A percentile compares a stretch with the other conserved stretches of the same genome.
phyloP scores from a whole-genome alignment of 345 rosid genomes.

The Dovyalis caffra region DNA sequence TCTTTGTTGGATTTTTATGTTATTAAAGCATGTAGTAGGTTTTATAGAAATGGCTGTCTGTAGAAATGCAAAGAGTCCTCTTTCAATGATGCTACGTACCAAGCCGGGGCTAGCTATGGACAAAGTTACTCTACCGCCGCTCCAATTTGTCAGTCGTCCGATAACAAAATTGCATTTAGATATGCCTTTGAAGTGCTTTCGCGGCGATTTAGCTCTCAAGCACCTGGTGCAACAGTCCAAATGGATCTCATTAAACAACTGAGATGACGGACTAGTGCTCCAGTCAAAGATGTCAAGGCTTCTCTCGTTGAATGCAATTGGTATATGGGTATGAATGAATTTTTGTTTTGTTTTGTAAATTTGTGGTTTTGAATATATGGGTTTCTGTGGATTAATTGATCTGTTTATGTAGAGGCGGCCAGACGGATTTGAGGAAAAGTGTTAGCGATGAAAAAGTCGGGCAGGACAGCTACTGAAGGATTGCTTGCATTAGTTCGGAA shows the following conservation, averaged over 20 bases:
- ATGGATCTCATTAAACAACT: conserved; percentile 72
- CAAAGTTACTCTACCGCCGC: conserved; percentile 17
- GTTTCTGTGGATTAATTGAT: background rate
- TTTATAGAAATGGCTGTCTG: conserved; percentile 53
- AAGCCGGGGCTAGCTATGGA: conserved; percentile 21
- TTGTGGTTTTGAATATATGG: background rate
- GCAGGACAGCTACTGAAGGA: conserved; percentile 74
- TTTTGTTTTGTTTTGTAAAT: background rate
- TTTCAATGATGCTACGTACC: conserved; percentile 35
- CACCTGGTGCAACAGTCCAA: conserved; percentile 51
- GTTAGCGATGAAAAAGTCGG: conserved; percentile 76
- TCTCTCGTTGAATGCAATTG: conserved; percentile 80
- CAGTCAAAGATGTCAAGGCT: conserved; percentile 86
- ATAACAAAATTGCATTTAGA: conserved; percentile 21
- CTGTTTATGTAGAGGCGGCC: conserved; percentile 75
- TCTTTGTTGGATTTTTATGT: too few relatives aligned
- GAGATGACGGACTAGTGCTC: conserved; percentile 87
- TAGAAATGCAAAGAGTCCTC: conserved; percentile 46
- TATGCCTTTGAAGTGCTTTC: conserved; percentile 34
- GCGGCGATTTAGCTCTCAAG: conserved; percentile 40
- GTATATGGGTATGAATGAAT: conserved; percentile 57
- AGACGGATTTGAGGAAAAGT: conserved; percentile 88
- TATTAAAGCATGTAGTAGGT: too few relatives aligned
- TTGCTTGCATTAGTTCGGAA: conserved; percentile 70
- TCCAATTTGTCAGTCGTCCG: conserved; percentile 18